phyloP scores from a whole-genome alignment of 2,329 filamentous ascomycete species.

The Aspergillus intermedius region DNA sequence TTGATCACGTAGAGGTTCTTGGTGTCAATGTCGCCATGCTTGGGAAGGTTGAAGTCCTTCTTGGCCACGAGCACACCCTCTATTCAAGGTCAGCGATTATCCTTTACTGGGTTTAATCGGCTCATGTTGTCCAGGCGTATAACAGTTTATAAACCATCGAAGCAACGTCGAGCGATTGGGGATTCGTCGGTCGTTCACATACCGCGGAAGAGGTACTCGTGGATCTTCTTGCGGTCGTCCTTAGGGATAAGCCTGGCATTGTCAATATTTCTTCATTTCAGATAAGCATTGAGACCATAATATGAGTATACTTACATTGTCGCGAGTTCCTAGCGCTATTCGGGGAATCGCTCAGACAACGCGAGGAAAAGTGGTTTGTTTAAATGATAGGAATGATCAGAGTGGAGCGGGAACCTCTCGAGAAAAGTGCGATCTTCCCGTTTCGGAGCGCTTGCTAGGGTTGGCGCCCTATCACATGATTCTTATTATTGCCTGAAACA shows the following conservation, averaged over 20 bases:
- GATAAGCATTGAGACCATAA: conserved; percentile 1
- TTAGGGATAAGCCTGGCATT: conserved; percentile 87
- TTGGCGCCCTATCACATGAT: conserved; percentile 22
- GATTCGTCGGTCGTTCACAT: conserved; percentile 24
- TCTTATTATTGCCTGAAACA: background rate
- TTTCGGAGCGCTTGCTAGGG: conserved; percentile 24
- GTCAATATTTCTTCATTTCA: conserved; percentile 10
- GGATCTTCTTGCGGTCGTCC: conserved; percentile 99
- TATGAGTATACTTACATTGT: conserved; percentile 39
- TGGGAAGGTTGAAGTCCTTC: conserved; percentile 98
- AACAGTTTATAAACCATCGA: background rate
- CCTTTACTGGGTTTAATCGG: conserved; percentile 10
- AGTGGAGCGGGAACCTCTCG: conserved; percentile 25
- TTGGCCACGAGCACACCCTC: conserved; percentile 88
- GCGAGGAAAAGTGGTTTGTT: conserved; percentile 30
- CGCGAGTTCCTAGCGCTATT: conserved; percentile 49
- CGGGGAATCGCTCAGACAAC: conserved; percentile 50
- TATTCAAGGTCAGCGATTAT: conserved; percentile 25
- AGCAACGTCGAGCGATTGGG: background rate
- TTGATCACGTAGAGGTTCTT: conserved; percentile 99
- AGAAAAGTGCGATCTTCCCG: conserved; percentile 32
- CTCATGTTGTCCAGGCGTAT: conserved; percentile 3
- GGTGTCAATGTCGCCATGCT: conserved; percentile 97
- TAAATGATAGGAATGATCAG: conserved; percentile 24
- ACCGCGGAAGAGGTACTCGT: conserved; percentile 99